phyloP scores from a whole-genome alignment of 2,329 filamentous ascomycete genomes.

The Dactylellina drechsleri region DNA sequence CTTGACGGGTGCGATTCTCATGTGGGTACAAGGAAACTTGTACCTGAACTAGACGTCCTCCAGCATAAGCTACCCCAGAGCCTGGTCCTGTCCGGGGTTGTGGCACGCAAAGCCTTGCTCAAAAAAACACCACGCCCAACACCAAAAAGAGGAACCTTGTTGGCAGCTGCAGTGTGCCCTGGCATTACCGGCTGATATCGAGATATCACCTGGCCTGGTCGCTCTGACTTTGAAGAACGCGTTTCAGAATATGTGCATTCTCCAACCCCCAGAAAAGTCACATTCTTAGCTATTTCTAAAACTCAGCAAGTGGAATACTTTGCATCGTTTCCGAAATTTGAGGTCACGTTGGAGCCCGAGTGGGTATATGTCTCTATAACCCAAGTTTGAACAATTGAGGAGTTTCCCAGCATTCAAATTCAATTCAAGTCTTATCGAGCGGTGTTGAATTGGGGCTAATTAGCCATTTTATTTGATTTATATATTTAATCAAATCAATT shows the following conservation, averaged over 20 bases:
- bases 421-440: no score
- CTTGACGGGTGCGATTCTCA: neutral
- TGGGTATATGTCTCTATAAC: no score
- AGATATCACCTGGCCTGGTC: conserved; percentile 26
- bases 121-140: neutral
- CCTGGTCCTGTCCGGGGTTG: neutral
- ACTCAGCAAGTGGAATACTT: no score
- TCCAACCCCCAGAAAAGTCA: conserved; percentile 1
- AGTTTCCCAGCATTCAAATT: no score
- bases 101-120: neutral
- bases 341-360: no score
- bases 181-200: conserved; percentile 24
- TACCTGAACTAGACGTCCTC: conserved; percentile 27
- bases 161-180: neutral
- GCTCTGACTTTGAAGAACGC: conserved; percentile 6
- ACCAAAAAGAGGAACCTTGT: neutral
- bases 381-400: no score
- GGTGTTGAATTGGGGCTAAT: no score
- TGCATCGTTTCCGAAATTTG: no score
- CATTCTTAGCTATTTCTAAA: no score
- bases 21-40: conserved; percentile 14
- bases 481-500: neutral
- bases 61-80: neutral
- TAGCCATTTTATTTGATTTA: neutral
- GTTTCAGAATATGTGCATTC: conserved; percentile 20